Conservation (phyloP, 768 basidiomycete genomes). For the Collybiopsis confluens region DNA sequence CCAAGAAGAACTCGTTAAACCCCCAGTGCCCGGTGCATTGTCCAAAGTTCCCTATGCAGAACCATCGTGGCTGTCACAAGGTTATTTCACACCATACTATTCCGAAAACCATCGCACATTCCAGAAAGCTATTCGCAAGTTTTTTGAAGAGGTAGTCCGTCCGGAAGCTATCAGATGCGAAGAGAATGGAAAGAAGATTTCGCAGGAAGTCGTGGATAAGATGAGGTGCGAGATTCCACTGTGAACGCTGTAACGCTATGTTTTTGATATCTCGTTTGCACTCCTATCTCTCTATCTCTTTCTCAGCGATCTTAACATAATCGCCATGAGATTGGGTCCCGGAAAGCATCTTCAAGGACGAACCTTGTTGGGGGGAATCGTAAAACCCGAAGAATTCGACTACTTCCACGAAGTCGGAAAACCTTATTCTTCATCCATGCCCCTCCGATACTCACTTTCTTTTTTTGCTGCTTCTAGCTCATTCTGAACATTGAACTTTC, state of each 20-base stretch:
- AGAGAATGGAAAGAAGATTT: conserved; percentile 82
- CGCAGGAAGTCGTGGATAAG: conserved; percentile 80
- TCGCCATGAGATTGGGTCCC: conserved; percentile 89
- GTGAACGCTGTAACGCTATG: not conserved
- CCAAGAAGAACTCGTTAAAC: conserved; percentile 50
- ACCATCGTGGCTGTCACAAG: conserved; percentile 71
- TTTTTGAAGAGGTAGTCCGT: conserved; percentile 69
- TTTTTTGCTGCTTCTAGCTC: conserved; percentile 38
- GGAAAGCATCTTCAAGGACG: conserved; percentile 83
- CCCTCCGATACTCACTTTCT: not conserved
- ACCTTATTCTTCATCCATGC: not conserved
- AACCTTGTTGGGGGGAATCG: conserved; percentile 68
- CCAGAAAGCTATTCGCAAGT: conserved; percentile 71
- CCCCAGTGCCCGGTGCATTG: conserved; percentile 54
- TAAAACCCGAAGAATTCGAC: conserved; percentile 83
- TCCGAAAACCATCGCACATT: conserved; percentile 69
- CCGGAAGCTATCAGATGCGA: conserved; percentile 78
- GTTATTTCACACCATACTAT: conserved; percentile 76
- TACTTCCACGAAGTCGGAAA: conserved; percentile 85
- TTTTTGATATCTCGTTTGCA: not conserved
- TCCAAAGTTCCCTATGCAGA: conserved; percentile 84
- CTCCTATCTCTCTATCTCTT: too few relatives aligned
- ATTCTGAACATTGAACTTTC: conserved; percentile 81
- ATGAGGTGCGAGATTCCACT: conserved; percentile 65
- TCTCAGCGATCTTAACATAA: conserved; percentile 65